Evolutionary conservation across 345 rosid genomes (phyloP).

Genomic region (Bruguiera parviflora): DNA sequence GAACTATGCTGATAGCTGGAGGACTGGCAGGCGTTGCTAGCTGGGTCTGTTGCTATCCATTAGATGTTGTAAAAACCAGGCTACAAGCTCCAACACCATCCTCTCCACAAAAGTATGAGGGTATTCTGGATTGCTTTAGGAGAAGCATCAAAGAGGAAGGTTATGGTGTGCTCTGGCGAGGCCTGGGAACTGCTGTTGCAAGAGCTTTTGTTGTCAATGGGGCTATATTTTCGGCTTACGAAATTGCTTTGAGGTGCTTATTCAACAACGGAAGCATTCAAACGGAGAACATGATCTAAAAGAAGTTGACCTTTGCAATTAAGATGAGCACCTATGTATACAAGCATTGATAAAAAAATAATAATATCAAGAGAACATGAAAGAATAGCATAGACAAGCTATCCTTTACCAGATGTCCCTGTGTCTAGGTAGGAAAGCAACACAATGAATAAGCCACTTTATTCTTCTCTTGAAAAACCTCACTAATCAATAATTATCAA

Average conservation of each 20-base stretch:
- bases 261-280: constrained; percentile 46
- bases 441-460: not conserved
- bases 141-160: constrained; percentile 69
- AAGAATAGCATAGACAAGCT: not conserved
- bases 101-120: constrained; percentile 43
- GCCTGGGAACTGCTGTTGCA: constrained; percentile 94
- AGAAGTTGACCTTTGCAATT: not conserved
- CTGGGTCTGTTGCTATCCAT: constrained; percentile 85
- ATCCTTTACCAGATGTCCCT: not conserved
- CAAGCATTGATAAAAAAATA: not conserved
- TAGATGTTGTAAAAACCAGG: constrained; percentile 87
- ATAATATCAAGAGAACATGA: not conserved
- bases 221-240: constrained; percentile 80
- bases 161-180: constrained; percentile 70
- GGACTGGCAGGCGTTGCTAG: constrained; percentile 92
- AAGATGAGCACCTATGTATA: not conserved
- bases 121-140: constrained; percentile 61
- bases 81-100: constrained; percentile 54
- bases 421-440: not conserved
- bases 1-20: constrained; percentile 77
- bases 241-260: constrained; percentile 75
- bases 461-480: not conserved
- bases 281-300: constrained; percentile 37
- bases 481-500: too few relatives aligned
- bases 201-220: constrained; percentile 96